Percentiles rank a stretch among this genome's conserved stretches.
phyloP scores from a whole-genome alignment of 176 grass and related monocot genomes.

The Musa schizocarpa region DNA sequence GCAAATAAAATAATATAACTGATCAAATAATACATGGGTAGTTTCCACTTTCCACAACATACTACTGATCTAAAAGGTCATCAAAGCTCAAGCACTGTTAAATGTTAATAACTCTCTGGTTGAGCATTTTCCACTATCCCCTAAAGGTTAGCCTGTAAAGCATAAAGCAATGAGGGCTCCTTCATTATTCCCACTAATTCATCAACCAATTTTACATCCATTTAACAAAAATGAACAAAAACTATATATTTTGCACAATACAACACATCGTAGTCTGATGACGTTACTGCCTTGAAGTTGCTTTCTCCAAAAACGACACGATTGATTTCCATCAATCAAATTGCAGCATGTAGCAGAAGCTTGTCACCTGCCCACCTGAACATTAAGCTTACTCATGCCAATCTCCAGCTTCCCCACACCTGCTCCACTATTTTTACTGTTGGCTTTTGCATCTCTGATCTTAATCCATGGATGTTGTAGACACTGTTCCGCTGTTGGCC shows the following conservation, averaged over 20 bases:
- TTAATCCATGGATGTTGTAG: conserved; percentile 39
- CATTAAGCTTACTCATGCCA: neutral
- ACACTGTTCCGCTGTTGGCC: conserved; percentile 60
- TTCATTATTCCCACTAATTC: conserved; percentile 2
- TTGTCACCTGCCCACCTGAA: neutral
- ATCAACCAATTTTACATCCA: neutral
- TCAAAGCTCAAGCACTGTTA: neutral
- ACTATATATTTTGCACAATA: conserved; percentile 9
- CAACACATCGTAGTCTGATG: neutral
- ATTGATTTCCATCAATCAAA: conserved; percentile 4
- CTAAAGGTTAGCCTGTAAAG: conserved; percentile 14
- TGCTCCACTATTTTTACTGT: neutral
- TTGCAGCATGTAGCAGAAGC: neutral
- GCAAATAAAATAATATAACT: conserved; percentile 1
- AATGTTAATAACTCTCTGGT: conserved; percentile 1
- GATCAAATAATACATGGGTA: neutral
- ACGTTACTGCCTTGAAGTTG: neutral
- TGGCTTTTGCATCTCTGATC: neutral
- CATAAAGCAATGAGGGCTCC: neutral
- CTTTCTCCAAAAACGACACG: neutral
- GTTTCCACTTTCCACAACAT: no score
- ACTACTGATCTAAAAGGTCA: neutral
- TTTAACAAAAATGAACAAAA: conserved; percentile 2
- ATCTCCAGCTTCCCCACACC: neutral
- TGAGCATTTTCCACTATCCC: neutral